Evolutionary conservation across 768 basidiomycete genomes (phyloP), one percentile per base, ranked within the genome.

Genomic region (Lyophyllum atratum): DNA sequence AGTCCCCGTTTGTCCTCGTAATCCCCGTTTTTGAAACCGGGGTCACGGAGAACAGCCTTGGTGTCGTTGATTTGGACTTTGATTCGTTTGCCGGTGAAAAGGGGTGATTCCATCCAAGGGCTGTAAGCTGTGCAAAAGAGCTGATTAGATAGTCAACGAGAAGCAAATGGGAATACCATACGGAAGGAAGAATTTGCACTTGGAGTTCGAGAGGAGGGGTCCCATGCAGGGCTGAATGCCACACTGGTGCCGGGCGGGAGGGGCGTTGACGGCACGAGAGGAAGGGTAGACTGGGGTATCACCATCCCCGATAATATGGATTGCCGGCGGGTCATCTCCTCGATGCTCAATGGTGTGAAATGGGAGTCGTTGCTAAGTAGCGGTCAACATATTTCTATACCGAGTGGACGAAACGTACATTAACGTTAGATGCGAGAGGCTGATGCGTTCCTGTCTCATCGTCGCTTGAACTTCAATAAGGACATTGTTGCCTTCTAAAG

Each of bases 151-250:
- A n/a, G n/a, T n/a, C n/a, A n/a, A n/a, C n/a, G n/a, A n/a, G n/a
- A n/a, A n/a, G n/a, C n/a, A n/a, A n/a, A n/a, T n/a, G n/a, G n/a
- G n/a, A n/a, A n/a, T n/a, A n/a, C n/a, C n/a, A n/a, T 52, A 57
- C 56, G 0, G 37, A 52, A 57, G 5, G 44, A 3, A 24, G 49
- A 46, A 28, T 31, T 3, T 3, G 43, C 25, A 29, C 40, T 46
- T 21, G 56, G 56, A 12, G 44, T 57, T n/a, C n/a, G n/a, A n/a
- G n/a, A n/a, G n/a, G n/a, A n/a, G n/a, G n/a, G n/a, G n/a, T n/a
- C n/a, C n/a, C 56, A 57, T 5, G 50, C 56, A 46, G 56, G 56
- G 43, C 24, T 46, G 10, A 57, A 19, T 9, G 29, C 9, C 19
- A 19, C 49, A 19, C 12, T 46, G 14, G 50, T 29, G 7, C 11